Percentiles rank a stretch among this genome's conserved stretches.
phyloP scores from a whole-genome alignment of 352 stramenopile species.

The Globisporangium solare region DNA sequence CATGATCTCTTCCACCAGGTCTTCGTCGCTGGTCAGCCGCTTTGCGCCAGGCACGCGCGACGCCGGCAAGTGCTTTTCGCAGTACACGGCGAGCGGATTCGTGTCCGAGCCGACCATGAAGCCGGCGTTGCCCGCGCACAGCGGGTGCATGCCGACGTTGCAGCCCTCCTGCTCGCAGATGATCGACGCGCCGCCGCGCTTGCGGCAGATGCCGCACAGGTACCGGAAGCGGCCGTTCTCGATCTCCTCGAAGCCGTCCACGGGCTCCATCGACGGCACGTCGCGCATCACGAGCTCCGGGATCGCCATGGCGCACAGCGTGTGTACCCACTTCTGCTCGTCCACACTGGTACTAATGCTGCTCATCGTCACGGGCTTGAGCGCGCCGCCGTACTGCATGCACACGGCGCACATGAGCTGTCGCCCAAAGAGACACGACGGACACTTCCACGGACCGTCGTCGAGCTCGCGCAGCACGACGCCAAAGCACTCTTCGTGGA shows the following conservation, averaged over 20 bases:
- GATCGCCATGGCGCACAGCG: constrained; percentile 79
- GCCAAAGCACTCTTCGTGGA: constrained; percentile 85
- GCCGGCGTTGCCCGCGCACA: constrained; percentile 69
- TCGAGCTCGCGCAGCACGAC: constrained; percentile 46
- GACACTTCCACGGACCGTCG: constrained; percentile 68
- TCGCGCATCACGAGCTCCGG: constrained; percentile 82
- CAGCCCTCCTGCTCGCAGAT: constrained; percentile 78
- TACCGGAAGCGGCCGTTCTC: constrained; percentile 82
- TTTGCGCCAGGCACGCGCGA: constrained; percentile 68
- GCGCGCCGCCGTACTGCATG: constrained; percentile 69
- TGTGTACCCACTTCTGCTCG: constrained; percentile 81
- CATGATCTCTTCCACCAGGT: constrained; percentile 83
- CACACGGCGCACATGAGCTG: constrained; percentile 71
- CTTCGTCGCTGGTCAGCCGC: constrained; percentile 81
- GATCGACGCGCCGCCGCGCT: constrained; percentile 70
- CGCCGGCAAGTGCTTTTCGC: constrained; percentile 74
- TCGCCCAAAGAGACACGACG: constrained; percentile 68
- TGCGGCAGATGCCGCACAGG: constrained; percentile 73
- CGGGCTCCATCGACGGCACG: constrained; percentile 74
- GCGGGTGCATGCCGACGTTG: constrained; percentile 75
- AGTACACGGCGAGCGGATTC: constrained; percentile 73
- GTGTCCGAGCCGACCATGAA: constrained; percentile 74
- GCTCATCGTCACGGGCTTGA: constrained; percentile 46
- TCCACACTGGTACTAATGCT: constrained; percentile 11
- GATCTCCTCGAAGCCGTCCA: constrained; percentile 81